These are phyloP conservation scores for Cyberlindnera xylosilytica DNA, from an alignment of 805 yeast species.

Conservation along the genomic window DNA sequence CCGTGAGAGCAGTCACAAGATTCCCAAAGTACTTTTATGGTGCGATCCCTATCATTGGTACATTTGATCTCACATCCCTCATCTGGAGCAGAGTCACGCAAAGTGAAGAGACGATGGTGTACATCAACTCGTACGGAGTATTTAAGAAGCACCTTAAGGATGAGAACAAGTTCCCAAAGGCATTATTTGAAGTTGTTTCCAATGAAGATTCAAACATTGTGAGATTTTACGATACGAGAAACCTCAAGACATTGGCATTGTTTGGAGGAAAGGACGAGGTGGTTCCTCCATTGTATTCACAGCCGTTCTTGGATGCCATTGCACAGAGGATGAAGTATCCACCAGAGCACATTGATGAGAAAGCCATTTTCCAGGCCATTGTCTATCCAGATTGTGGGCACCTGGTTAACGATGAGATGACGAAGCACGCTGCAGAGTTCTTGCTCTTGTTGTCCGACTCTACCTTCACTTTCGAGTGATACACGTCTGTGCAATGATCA, in stretches of 20 bases:
- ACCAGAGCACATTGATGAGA: conserved; percentile 3
- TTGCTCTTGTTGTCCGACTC: background rate
- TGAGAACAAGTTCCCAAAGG: conserved; percentile 6
- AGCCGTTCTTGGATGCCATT: conserved; percentile 12
- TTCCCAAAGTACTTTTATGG: conserved; percentile 17
- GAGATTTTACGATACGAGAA: conserved; percentile 9
- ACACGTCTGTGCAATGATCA: too few species aligned
- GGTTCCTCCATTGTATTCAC: conserved; percentile 15
- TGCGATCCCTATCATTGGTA: conserved; percentile 23
- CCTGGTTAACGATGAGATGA: conserved; percentile 20
- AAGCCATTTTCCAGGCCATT: conserved; percentile 13
- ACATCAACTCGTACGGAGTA: conserved; percentile 8
- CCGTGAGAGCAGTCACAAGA: conserved; percentile 16
- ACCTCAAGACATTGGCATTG: conserved; percentile 18
- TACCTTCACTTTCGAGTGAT: background rate
- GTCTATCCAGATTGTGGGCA: conserved; percentile 17
- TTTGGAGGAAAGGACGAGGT: conserved; percentile 20
- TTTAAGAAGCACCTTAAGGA: background rate
- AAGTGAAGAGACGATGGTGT: conserved; percentile 1
- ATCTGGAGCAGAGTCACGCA: conserved; percentile 16
- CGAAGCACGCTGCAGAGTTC: conserved; percentile 8
- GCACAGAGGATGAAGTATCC: background rate
- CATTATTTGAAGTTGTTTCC: conserved; percentile 11
- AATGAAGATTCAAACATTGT: conserved; percentile 17
- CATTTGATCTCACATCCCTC: conserved; percentile 20